phyloP scores from a whole-genome alignment of 768 basidiomycete species.

The Phaffia tasmanica region DNA sequence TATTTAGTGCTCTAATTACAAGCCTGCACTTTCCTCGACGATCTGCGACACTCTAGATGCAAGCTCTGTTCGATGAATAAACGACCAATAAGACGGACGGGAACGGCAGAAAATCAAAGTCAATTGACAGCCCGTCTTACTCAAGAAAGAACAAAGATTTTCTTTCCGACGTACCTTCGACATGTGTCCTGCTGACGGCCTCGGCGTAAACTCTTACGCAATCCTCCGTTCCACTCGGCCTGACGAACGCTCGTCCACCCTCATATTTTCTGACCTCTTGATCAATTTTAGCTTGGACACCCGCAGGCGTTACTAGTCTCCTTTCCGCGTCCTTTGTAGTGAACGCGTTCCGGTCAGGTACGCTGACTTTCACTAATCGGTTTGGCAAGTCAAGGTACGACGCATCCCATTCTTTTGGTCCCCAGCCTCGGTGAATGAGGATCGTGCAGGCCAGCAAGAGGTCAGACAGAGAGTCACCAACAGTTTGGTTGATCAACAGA shows the following conservation, averaged over 20 bases:
- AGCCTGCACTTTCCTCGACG: constrained; percentile 11
- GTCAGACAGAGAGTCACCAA: constrained; percentile 92
- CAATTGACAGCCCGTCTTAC: neutral
- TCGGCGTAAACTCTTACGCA: constrained; percentile 97
- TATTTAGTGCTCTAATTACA: too few species aligned
- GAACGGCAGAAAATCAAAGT: neutral
- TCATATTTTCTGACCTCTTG: constrained; percentile 65
- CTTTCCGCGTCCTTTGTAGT: constrained; percentile 90
- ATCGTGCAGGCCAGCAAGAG: constrained; percentile 90
- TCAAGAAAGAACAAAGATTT: neutral
- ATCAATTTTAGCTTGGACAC: constrained; percentile 71
- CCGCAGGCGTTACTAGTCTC: constrained; percentile 63
- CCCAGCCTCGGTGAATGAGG: constrained; percentile 74
- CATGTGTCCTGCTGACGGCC: constrained; percentile 58
- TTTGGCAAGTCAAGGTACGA: constrained; percentile 90
- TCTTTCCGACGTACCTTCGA: constrained; percentile 55
- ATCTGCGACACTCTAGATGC: constrained; percentile 18
- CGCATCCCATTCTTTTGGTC: constrained; percentile 74
- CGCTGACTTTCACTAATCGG: constrained; percentile 83
- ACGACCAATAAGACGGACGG: neutral
- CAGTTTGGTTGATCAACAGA: constrained; percentile 89
- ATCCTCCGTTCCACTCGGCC: constrained; percentile 96
- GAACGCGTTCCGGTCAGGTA: constrained; percentile 68
- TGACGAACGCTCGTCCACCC: constrained; percentile 80
- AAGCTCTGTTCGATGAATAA: constrained; percentile 2